Conservation (phyloP, 148 eudicot genomes). For the Selenicereus undatus region DNA sequence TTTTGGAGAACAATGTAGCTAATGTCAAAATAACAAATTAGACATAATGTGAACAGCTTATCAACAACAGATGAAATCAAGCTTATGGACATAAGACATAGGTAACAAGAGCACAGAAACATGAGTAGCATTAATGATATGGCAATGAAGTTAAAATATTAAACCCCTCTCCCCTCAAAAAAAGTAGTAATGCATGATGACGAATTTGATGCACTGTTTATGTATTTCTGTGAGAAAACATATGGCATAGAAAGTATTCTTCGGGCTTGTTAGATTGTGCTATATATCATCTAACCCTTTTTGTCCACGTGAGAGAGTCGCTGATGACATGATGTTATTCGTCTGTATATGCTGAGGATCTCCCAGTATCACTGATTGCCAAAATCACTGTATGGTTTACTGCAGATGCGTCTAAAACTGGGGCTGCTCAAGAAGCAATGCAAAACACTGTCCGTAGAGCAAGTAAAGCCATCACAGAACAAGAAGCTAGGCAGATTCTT, state of each 20-base stretch:
- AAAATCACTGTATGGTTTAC: constrained; percentile 1
- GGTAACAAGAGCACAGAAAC: background rate
- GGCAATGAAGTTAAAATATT: background rate
- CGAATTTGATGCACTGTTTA: background rate
- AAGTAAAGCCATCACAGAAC: constrained; percentile 60
- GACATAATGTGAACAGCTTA: background rate
- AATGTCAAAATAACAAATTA: background rate
- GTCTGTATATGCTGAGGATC: background rate
- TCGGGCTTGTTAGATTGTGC: background rate
- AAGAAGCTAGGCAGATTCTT: constrained; percentile 87
- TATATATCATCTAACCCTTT: background rate
- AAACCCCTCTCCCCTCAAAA: background rate
- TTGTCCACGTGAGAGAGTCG: background rate
- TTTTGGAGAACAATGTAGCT: background rate
- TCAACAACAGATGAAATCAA: too few relatives aligned
- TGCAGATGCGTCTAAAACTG: constrained; percentile 72
- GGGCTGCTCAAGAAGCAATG: constrained; percentile 72
- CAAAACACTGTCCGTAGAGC: constrained; percentile 54
- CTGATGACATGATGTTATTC: background rate
- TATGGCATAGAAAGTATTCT: background rate
- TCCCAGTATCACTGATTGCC: background rate
- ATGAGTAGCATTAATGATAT: too few relatives aligned
- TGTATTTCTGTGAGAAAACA: background rate
- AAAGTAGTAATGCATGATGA: background rate
- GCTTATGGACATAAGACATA: background rate